A percentile compares a stretch with the other conserved stretches of the same genome.
phyloP scores from a whole-genome alignment of 2,329 filamentous ascomycete species.

The Talaromyces piceae region DNA sequence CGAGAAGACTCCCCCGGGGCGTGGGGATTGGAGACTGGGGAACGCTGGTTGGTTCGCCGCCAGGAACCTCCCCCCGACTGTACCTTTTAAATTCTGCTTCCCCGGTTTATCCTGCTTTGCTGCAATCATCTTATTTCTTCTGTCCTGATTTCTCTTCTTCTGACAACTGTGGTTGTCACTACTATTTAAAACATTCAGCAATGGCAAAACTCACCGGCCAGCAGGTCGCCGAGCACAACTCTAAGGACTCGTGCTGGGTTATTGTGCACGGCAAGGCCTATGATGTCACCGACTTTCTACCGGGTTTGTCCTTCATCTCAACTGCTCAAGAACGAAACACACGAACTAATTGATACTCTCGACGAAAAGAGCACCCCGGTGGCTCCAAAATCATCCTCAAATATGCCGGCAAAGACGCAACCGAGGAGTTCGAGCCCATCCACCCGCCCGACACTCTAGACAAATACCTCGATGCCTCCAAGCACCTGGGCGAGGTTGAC shows the following conservation, averaged over 20 bases:
- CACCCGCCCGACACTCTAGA: constrained; percentile 79
- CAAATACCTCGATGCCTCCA: constrained; percentile 72
- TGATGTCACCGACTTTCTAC: constrained; percentile 84
- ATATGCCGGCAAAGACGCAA: constrained; percentile 92
- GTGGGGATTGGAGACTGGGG: no score
- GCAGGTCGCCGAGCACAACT: constrained; percentile 67
- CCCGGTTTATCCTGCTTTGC: not conserved
- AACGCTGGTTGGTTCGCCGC: not conserved
- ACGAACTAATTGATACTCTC: no score
- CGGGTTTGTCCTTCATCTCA: constrained; percentile 42
- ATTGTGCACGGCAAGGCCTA: constrained; percentile 83
- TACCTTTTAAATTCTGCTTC: not conserved
- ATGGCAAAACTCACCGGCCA: constrained; percentile 42
- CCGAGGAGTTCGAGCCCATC: constrained; percentile 85
- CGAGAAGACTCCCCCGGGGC: constrained; percentile 1
- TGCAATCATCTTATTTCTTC: not conserved
- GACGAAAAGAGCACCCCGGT: constrained; percentile 87
- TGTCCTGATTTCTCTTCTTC: not conserved
- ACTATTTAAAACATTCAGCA: not conserved
- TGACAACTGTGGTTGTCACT: no score
- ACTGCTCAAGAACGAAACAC: no score
- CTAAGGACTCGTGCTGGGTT: constrained; percentile 80
- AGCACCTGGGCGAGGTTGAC: constrained; percentile 84
- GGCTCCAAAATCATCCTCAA: constrained; percentile 91
- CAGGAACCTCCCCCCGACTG: constrained; percentile 3